Percentiles rank a stretch among this genome's conserved stretches.
phyloP scores from a whole-genome alignment of 2,329 filamentous ascomycete genomes.

The Elsinoe perseae region DNA sequence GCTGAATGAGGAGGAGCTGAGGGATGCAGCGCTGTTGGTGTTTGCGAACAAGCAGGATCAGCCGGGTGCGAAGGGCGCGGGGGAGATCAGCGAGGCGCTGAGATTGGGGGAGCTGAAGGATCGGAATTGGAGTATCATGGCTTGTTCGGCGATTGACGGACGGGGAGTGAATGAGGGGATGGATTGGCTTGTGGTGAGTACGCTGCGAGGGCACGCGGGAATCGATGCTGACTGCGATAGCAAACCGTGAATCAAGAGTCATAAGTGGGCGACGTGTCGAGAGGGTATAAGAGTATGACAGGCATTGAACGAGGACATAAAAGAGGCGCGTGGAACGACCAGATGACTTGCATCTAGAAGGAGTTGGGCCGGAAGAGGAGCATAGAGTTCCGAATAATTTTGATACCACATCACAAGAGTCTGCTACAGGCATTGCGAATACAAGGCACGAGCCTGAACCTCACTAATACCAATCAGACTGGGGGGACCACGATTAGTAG shows the following conservation, averaged over 20 bases:
- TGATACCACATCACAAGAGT: conserved; percentile 7
- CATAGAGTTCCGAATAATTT: conserved; percentile 8
- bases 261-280: background rate
- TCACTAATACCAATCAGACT: too few species aligned
- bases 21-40: conserved; percentile 83
- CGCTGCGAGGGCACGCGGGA: background rate
- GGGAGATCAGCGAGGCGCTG: conserved; percentile 91
- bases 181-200: conserved; percentile 90
- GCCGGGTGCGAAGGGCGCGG: conserved; percentile 89
- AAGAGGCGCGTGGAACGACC: background rate
- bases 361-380: conserved; percentile 1
- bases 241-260: conserved; percentile 16
- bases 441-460: too few species aligned
- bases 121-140: conserved; percentile 98
- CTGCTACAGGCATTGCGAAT: too few species aligned
- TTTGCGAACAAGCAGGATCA: conserved; percentile 99
- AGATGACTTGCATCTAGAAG: conserved; percentile 1
- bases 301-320: background rate
- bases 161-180: conserved; percentile 93
- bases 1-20: conserved; percentile 93
- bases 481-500: background rate
- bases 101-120: conserved; percentile 85
- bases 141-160: conserved; percentile 92
- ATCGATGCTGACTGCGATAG: background rate
- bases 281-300: background rate